A percentile compares a stretch with the other conserved stretches of the same genome.
These are phyloP conservation scores for Danielozyma ontarioensis DNA, from an alignment of 805 yeast genomes.

Conservation along the genomic window DNA sequence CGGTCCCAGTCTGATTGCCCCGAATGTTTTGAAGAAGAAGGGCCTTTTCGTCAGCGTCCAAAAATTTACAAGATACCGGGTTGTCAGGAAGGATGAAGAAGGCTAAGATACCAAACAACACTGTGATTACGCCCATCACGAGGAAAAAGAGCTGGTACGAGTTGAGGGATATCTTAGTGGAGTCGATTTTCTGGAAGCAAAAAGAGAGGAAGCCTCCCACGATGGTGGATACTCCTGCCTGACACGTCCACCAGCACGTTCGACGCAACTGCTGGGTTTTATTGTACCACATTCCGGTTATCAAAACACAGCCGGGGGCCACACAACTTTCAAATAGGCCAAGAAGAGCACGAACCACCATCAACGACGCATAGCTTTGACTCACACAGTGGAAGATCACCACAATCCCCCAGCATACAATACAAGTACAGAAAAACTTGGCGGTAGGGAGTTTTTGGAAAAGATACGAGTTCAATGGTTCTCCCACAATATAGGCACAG, in stretches of 20 bases:
- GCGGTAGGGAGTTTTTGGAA: slow-evolving; percentile 52
- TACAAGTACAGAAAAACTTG: slow-evolving; percentile 43
- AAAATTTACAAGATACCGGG: slow-evolving; percentile 32
- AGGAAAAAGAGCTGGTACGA: slow-evolving; percentile 63
- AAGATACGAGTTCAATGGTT: slow-evolving; percentile 36
- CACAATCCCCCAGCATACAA: slow-evolving; percentile 51
- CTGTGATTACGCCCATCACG: slow-evolving; percentile 50
- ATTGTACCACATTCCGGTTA: slow-evolving; percentile 61
- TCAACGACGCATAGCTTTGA: slow-evolving; percentile 45
- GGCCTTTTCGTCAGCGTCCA: slow-evolving; percentile 36
- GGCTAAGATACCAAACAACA: slow-evolving; percentile 43
- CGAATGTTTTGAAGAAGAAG: slow-evolving; percentile 41
- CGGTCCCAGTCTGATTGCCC: slow-evolving; percentile 48
- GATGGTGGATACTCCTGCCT: slow-evolving; percentile 37
- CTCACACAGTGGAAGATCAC: slow-evolving; percentile 23
- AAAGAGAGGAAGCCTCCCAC: slow-evolving; percentile 15
- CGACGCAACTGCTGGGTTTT: slow-evolving; percentile 46
- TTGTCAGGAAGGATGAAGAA: slow-evolving; percentile 47
- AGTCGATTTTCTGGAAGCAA: slow-evolving; percentile 48
- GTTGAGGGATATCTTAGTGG: slow-evolving; percentile 23
- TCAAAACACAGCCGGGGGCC: slow-evolving; percentile 51
- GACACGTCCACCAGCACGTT: slow-evolving; percentile 54
- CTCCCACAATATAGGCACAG: slow-evolving; percentile 50
- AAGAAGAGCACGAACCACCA: slow-evolving; percentile 49
- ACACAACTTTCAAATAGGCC: slow-evolving; percentile 54